Evolutionary conservation across 2,329 filamentous ascomycete genomes (phyloP).

Genomic region (Daldinia sp.): DNA sequence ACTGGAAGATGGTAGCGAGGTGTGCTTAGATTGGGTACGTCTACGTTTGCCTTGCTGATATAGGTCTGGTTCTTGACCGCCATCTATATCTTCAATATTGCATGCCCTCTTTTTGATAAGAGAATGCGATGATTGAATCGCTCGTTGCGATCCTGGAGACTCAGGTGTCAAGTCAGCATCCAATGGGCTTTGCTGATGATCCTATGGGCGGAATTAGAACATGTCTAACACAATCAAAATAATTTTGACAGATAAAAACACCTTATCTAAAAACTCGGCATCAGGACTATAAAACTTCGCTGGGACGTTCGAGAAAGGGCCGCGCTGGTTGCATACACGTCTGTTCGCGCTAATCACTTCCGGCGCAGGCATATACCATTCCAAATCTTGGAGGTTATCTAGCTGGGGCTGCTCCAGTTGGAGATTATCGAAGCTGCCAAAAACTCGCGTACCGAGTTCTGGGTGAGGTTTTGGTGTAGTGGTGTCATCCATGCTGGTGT

Average conservation of each 20-base stretch:
- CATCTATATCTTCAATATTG: neutral
- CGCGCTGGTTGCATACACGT: neutral
- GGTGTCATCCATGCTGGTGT: neutral
- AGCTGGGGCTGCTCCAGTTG: neutral
- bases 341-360: neutral
- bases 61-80: too few species aligned
- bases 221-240: neutral
- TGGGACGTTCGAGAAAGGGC: neutral
- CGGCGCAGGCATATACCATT: neutral
- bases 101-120: neutral
- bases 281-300: neutral
- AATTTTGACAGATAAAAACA: neutral
- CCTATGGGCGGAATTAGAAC: slow-evolving; percentile 3
- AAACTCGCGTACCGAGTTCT: neutral
- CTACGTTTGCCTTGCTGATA: neutral
- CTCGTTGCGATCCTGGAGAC: neutral
- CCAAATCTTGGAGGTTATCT: neutral
- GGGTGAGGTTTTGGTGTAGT: neutral
- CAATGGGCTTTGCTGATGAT: neutral
- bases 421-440: neutral
- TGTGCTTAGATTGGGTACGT: neutral
- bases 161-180: neutral
- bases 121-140: neutral
- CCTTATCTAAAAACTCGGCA: neutral
- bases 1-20: neutral